Evolutionary conservation across 2,329 filamentous ascomycete species (phyloP), one percentile per base, ranked within the genome.

Genomic region (Diplocarpon rosae): DNA sequence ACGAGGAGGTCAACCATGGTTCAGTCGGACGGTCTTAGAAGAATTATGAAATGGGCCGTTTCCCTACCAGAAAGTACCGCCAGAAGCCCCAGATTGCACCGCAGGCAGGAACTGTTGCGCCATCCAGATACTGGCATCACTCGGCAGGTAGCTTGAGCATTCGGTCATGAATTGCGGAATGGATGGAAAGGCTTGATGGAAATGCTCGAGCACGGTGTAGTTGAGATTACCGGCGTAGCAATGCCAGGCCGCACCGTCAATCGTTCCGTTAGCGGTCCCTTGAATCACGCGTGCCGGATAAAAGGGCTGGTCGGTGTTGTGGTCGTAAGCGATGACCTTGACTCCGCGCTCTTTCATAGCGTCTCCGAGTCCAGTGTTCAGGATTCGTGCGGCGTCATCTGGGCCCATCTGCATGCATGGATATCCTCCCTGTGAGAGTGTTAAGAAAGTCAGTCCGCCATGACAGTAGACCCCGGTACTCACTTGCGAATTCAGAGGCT

Each of bases 271-370:
- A 9, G 30, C 30, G 10, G 30, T 14, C 11, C 30, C 30, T 32
- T 32, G 30, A 9, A 32, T 32, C 30, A 32, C n/a, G 11, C 30
- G 30, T 12, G 30, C 30, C n/a, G 30, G 30, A 14, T 32, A 32
- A 9, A 16, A 28, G 37, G 42, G 43, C 45, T 46, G 50, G 50
- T 33, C 48, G 10, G 30, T 47, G 42, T 41, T 49, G 44, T 45
- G 30, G 30, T 32, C 30, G 30, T 32, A 32, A 9, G 30, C 30
- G 4, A 32, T 3, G 3, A 32, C 30, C n/a, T 32, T 32, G 4
- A 32, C 30, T 5, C n/a, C 30, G 30, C 30, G 30, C 30, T 32
- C 11, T 12, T 12, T 14, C 30, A 32, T 12, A 4, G 30, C 30
- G 3, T 32, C 30, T 32, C 30, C 30, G 30, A 32, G 30, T 14